Evolutionary conservation across 768 basidiomycete species (phyloP).

Genomic region (Phylloporus scabripes): DNA sequence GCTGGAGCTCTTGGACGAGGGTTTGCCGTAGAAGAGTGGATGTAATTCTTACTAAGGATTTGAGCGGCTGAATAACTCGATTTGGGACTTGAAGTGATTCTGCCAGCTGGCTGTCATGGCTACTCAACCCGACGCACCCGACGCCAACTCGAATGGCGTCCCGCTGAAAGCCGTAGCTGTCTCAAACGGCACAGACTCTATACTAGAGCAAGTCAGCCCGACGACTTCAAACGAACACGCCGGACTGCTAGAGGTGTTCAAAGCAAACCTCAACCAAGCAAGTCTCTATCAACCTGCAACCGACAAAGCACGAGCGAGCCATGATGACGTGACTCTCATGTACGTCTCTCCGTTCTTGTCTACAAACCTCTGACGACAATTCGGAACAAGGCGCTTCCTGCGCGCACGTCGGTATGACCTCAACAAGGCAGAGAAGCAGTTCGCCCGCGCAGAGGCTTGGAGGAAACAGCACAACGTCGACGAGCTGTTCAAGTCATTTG

Average conservation of each 20-base stretch:
- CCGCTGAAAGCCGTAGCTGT: neutral
- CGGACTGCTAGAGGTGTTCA: constrained; percentile 43
- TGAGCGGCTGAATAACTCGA: no score
- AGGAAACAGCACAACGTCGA: constrained; percentile 55
- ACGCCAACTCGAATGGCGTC: neutral
- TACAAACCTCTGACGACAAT: neutral
- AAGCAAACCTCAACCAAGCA: constrained; percentile 41
- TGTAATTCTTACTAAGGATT: no score
- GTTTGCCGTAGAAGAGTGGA: no score
- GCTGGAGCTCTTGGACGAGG: no score
- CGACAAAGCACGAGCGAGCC: constrained; percentile 37
- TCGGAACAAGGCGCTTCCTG: constrained; percentile 63
- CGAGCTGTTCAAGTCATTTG: constrained; percentile 57
- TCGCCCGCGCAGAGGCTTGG: constrained; percentile 65
- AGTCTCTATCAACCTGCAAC: constrained; percentile 45
- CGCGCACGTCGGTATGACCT: constrained; percentile 70
- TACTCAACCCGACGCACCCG: constrained; percentile 1
- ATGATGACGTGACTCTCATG: constrained; percentile 66
- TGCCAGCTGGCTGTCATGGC: constrained; percentile 6
- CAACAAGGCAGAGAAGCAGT: constrained; percentile 62
- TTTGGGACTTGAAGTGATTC: neutral
- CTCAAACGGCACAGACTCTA: neutral
- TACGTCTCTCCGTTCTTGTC: constrained; percentile 29
- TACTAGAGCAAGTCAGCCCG: neutral
- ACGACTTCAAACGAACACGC: neutral